A percentile compares a stretch with the other conserved stretches of the same genome.
These are phyloP conservation scores for Plasmopara viticola DNA, from an alignment of 352 stramenopile genomes.

Conservation along the genomic window DNA sequence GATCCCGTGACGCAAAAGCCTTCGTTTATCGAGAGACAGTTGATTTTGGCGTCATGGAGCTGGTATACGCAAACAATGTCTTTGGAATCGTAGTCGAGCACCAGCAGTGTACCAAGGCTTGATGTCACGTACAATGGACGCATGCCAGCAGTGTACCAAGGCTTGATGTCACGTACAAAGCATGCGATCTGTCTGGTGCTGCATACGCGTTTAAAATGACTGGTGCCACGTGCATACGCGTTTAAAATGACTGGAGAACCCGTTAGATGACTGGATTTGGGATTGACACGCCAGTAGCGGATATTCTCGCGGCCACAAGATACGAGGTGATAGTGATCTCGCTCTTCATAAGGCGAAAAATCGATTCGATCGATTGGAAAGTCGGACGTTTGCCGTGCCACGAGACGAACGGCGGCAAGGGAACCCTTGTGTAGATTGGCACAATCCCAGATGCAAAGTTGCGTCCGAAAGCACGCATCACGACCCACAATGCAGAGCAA, in stretches of 20 bases:
- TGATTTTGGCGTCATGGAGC: constrained; percentile 81
- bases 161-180: constrained; percentile 75
- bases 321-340: constrained; percentile 57
- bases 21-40: constrained; percentile 80
- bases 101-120: constrained; percentile 63
- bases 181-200: no score
- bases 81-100: constrained; percentile 79
- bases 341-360: constrained; percentile 81
- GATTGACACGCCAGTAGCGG: constrained; percentile 84
- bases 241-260: constrained; percentile 84
- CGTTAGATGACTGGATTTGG: constrained; percentile 45
- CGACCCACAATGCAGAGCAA: constrained; percentile 56
- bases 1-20: constrained; percentile 87
- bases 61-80: constrained; percentile 86
- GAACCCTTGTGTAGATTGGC: constrained; percentile 14
- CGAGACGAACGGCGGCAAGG: constrained; percentile 23
- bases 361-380: constrained; percentile 63
- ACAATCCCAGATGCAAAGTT: constrained; percentile 76
- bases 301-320: constrained; percentile 89
- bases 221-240: constrained; percentile 84
- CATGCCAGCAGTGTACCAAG: constrained; percentile 66
- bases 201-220: no score
- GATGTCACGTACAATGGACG: constrained; percentile 76
- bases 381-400: constrained; percentile 83
- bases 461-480: constrained; percentile 57